Percentiles rank a stretch among this genome's conserved stretches.
phyloP scores from a whole-genome alignment of 2,329 filamentous ascomycete species.

The Colletotrichum shisoi region DNA sequence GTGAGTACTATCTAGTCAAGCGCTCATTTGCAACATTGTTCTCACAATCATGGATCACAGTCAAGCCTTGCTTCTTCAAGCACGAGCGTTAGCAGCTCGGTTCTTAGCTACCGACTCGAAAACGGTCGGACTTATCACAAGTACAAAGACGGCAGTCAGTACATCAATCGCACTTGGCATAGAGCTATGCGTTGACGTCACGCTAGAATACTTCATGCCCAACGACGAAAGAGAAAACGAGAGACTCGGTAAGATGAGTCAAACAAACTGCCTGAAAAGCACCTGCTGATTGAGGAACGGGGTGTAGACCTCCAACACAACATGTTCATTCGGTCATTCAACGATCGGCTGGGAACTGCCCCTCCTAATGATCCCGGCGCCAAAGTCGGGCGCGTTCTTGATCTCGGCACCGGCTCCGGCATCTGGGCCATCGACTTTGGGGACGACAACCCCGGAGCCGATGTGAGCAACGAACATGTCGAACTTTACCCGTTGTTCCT shows the following conservation, averaged over 20 bases:
- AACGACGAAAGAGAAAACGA: slow-evolving; percentile 5
- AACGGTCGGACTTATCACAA: slow-evolving; percentile 4
- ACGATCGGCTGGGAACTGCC: slow-evolving; percentile 42
- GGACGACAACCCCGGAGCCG: slow-evolving; percentile 45
- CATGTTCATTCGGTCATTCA: slow-evolving; percentile 46
- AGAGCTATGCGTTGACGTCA: too few relatives aligned
- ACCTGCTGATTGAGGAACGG: not conserved
- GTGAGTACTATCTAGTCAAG: not conserved
- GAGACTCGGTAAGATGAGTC: not conserved
- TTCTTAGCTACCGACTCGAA: not conserved
- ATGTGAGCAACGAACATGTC: slow-evolving; percentile 34
- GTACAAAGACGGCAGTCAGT: slow-evolving; percentile 15
- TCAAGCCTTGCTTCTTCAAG: not conserved
- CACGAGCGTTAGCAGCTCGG: not conserved
- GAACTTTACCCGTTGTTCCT: not conserved
- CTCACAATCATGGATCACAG: not conserved
- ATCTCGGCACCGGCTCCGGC: slow-evolving; percentile 58
- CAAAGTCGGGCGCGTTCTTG: slow-evolving; percentile 48
- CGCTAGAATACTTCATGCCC: not conserved
- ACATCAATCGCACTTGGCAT: too few relatives aligned
- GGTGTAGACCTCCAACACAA: slow-evolving; percentile 49
- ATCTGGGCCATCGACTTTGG: slow-evolving; percentile 56
- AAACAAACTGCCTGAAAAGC: too few relatives aligned
- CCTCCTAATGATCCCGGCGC: slow-evolving; percentile 41
- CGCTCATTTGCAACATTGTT: rapidly evolving